A percentile compares a stretch with the other conserved stretches of the same genome.
phyloP scores from a whole-genome alignment of 139 green algal species.

The Picochlorum costavermella region DNA sequence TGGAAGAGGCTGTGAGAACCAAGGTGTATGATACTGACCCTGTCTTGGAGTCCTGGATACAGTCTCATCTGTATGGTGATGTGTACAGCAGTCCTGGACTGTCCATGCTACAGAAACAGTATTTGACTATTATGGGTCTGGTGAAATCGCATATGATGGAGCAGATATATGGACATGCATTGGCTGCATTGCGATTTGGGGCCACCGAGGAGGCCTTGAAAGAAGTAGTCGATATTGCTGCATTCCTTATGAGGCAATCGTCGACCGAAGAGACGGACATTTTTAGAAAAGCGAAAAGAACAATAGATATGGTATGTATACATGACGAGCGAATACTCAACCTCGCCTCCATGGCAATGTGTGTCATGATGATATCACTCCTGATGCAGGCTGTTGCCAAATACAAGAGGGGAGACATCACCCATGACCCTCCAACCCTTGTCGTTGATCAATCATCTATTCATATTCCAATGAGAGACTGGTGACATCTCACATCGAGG shows the following conservation, averaged over 20 bases:
- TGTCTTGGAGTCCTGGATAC: conserved; percentile 45
- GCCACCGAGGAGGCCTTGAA: conserved; percentile 17
- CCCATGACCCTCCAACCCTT: no score
- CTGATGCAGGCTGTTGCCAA: no score
- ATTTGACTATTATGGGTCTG: conserved; percentile 44
- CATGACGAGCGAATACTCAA: no score
- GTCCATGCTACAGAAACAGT: conserved; percentile 39
- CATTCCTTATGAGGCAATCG: background rate
- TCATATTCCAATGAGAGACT: background rate
- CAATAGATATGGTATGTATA: background rate
- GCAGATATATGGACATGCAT: conserved; percentile 53
- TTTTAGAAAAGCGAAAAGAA: background rate
- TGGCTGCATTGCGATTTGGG: conserved; percentile 41
- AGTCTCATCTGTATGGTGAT: conserved; percentile 56
- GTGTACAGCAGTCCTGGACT: conserved; percentile 48
- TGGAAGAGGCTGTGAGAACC: conserved; percentile 35
- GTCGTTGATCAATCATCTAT: background rate
- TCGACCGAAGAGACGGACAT: background rate
- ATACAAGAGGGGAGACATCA: no score
- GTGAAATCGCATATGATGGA: conserved; percentile 45
- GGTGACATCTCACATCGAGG: background rate
- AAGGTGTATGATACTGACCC: conserved; percentile 44
- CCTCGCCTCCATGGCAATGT: no score
- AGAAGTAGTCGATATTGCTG: conserved; percentile 29
- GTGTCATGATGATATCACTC: no score